Evolutionary conservation across 2,329 filamentous ascomycete genomes (phyloP), one percentile per base, ranked within the genome.

Genomic region (Dactylellina haptotyla): DNA sequence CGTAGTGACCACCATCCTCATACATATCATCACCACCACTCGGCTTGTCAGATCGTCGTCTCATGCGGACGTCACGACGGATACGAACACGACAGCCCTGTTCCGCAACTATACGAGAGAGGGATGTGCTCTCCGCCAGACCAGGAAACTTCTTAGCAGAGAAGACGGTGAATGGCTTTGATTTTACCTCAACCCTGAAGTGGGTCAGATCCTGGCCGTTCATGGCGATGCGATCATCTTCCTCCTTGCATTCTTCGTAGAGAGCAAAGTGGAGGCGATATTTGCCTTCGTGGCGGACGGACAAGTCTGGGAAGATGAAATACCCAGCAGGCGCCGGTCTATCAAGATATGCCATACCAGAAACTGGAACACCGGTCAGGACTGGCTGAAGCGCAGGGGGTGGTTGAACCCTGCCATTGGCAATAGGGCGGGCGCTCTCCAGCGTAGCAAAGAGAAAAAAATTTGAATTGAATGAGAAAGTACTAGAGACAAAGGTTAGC

Each of bases 141-240:
- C 94, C 95, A 14, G 95, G 95, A 83, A 99, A 99, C 83, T 97
- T 98, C 88, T 98, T 99, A 57, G 95, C 95, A 78, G 93, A 97
- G 83, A 87, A 98, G 43, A 98, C 95, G 53, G 87, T 89, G 81
- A 99, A 98, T 0, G 91, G 88, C 10, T 86, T 83, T 0, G 95
- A 96, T 84, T 94, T 93, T 78, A 97, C 90, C 81, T 97, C 92
- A 82, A 97, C 87, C 61, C 78, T 80, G 37, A 78, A 78, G 18
- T 79, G 76, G n/a, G 78, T 77, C 39, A 78, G 76, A 63, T 80
- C 79, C 83, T 81, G 43, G 79, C 77, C 32, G 78, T 81, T 77
- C 81, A 84, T 76, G 76, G 81, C 76, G 76, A 84, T 78, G 54
- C 83, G 76, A 80, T 82, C 77, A 81, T 86, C 75, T 23, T 80